Base-by-base conservation (phyloP, 106 monocot species). In the Cymbidium sinense region DNA sequence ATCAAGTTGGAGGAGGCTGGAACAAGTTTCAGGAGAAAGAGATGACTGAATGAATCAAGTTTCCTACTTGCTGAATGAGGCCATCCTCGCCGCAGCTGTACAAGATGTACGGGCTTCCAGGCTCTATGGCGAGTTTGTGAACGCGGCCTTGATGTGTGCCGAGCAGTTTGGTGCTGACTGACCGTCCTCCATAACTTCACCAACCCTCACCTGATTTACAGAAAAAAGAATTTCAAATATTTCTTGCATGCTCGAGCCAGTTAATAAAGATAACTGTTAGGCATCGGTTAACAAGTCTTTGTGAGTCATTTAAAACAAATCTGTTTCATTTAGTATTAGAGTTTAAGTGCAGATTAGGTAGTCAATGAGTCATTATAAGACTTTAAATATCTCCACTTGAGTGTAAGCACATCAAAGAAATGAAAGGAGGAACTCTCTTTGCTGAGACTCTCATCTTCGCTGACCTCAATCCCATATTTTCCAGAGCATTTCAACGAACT, bases 1-100 rank as follows among this genome's bases (percentile, higher is more conserved):
- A 30, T 78, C 70, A 76, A 28, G 35, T 27, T 67, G 17, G 43
- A 19, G 52, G 67, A 43, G 55, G 36, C 17, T 27, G 11, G 69
- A 34, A 7, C 3, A 75, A 74, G 34, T 17, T 74, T 50, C 47
- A 3, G 5, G 27, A 27, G 50, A 52, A 43, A 43, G 41, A 80
- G 36, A 62, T 20, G 7, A 34, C 61, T 61, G 31, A 23, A 62
- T 72, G 62, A 19, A 64, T 13, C 37, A 34, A 70, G 30, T 20
- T 64, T 52, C 86, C 62, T 88, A 93, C 96, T 78, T 84, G 89
- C 50, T 93, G 93, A 44, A 96, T 86, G 30, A 87, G 77, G 43
- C 96, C 96, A 88, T 93, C 96, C 81, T 96, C 96, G 43, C 93
- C 89, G 61, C 96, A 96, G 82, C 93, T 96, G 82, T 91, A 96